Evolutionary conservation across 805 yeast species (phyloP).

Genomic region (Sporopachydermia lactativora): DNA sequence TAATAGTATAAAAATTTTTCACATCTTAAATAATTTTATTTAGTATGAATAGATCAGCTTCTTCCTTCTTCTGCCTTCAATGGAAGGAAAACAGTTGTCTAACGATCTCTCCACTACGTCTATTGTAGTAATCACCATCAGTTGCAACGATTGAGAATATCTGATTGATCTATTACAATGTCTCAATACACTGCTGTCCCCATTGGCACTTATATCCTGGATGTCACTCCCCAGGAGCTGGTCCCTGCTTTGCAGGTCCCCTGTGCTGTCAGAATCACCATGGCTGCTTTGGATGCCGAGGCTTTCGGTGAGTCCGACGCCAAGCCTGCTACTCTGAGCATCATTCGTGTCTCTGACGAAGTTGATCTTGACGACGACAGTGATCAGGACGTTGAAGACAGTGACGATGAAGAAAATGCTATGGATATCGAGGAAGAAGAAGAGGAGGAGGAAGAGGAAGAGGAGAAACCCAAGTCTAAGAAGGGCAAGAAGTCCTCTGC

Average conservation of each 20-base stretch:
- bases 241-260: constrained; percentile 1
- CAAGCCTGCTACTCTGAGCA: constrained; percentile 76
- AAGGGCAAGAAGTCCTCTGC: constrained; percentile 7
- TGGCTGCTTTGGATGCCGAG: constrained; percentile 93
- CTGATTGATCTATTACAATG: too few species aligned
- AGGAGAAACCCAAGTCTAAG: constrained; percentile 4
- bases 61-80: too few species aligned
- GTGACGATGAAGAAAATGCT: constrained; percentile 30
- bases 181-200: not conserved
- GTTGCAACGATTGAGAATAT: too few species aligned
- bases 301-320: constrained; percentile 60
- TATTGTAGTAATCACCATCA: too few species aligned
- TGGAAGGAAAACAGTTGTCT: too few species aligned
- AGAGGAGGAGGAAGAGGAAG: constrained; percentile 18
- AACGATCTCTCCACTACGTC: too few species aligned
- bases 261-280: constrained; percentile 65
- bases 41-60: too few species aligned
- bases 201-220: not conserved
- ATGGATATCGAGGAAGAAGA: constrained; percentile 30
- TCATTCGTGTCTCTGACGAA: not conserved
- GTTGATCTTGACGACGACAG: constrained; percentile 55
- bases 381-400: constrained; percentile 33
- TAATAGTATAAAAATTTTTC: too few species aligned
- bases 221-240: not conserved
- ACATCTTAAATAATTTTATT: too few species aligned